These are phyloP conservation scores for Tricholoma bakamatsutake DNA, from an alignment of 768 basidiomycete species.

Conservation along the genomic window DNA sequence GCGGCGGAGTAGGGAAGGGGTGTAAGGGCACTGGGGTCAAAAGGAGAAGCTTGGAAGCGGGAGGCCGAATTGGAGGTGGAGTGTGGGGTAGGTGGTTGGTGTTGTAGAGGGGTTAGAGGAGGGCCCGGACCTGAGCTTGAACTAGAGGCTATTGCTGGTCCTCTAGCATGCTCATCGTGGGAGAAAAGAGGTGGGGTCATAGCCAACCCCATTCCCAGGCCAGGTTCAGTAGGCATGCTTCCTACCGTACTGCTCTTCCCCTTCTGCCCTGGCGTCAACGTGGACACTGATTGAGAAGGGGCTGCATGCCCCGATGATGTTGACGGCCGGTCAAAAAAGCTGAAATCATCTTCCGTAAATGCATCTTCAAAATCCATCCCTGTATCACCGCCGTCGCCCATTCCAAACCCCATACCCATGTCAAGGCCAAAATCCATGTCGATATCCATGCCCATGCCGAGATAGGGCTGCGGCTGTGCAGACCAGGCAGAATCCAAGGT, in stretches of 20 bases:
- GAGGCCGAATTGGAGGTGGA: neutral
- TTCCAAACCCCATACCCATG: conserved; percentile 1
- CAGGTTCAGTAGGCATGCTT: neutral
- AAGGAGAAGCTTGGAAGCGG: conserved; percentile 20
- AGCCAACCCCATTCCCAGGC: neutral
- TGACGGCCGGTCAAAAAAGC: conserved; percentile 71
- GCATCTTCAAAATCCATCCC: conserved; percentile 50
- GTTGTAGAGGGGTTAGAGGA: conserved; percentile 1
- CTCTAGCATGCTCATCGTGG: neutral
- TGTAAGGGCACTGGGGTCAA: conserved; percentile 12
- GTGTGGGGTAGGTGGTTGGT: conserved; percentile 9
- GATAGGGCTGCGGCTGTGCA: conserved; percentile 9
- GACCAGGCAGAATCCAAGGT: conserved; percentile 35
- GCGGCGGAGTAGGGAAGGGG: conserved; percentile 19
- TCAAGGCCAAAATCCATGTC: conserved; percentile 28
- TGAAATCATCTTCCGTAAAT: conserved; percentile 87
- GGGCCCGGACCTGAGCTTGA: neutral
- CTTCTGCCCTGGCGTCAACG: neutral
- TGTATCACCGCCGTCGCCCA: conserved; percentile 1
- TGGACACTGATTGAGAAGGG: neutral
- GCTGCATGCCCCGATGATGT: neutral
- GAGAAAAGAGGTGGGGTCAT: neutral
- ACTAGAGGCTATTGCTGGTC: neutral
- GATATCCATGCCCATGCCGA: conserved; percentile 43
- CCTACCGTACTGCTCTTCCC: neutral